Conservation (phyloP, 805 yeast genomes). For the Vanderwaltozyma polyspora region DNA sequence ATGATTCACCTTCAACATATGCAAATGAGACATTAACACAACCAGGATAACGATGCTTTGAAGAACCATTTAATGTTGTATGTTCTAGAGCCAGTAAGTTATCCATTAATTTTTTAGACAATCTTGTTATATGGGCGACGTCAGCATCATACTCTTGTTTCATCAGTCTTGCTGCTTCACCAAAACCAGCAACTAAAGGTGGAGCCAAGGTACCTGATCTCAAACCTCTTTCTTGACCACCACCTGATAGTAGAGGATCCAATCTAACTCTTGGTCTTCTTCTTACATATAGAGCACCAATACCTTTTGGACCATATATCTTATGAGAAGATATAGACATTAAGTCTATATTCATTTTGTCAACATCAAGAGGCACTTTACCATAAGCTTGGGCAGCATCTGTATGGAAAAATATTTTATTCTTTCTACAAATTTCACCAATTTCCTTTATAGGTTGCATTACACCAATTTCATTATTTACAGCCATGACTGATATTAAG, state of each 20-base stretch:
- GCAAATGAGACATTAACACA: constrained; percentile 97
- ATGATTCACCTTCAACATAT: constrained; percentile 94
- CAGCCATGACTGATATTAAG: constrained; percentile 90
- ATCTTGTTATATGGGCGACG: constrained; percentile 50
- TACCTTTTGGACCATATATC: constrained; percentile 95
- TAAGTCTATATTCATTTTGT: constrained; percentile 83
- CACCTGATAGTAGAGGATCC: constrained; percentile 91
- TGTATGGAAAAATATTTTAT: constrained; percentile 92
- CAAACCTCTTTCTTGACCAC: constrained; percentile 98
- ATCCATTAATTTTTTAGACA: constrained; percentile 61
- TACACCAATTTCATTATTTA: constrained; percentile 96
- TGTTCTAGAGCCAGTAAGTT: constrained; percentile 76
- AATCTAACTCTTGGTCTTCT: constrained; percentile 97
- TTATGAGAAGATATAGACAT: constrained; percentile 93
- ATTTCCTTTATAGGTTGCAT: constrained; percentile 92
- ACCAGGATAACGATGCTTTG: constrained; percentile 67
- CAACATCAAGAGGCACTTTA: constrained; percentile 84
- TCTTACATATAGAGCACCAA: constrained; percentile 90
- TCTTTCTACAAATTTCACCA: constrained; percentile 72
- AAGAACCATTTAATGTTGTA: constrained; percentile 82
- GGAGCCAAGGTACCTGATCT: constrained; percentile 96
- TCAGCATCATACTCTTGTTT: constrained; percentile 64
- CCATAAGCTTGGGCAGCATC: constrained; percentile 98
- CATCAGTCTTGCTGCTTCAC: constrained; percentile 91
- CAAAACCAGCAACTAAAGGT: constrained; percentile 91